Conservation (phyloP, 2,329 filamentous ascomycete genomes). For the Pseudogymnoascus sp. region DNA sequence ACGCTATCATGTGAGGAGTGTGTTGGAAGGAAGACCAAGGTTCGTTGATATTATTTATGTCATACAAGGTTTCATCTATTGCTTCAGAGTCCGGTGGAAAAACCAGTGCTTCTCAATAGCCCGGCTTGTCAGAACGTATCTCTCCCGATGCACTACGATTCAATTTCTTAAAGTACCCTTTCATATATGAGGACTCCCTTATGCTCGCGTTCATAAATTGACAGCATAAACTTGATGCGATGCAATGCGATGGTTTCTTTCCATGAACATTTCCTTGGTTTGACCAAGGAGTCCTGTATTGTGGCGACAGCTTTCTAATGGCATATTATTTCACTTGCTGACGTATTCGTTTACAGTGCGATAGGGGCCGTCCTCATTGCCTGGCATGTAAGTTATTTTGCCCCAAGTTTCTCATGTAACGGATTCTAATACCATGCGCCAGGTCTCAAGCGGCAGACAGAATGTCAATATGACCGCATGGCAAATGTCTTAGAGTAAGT, state of each 20-base stretch:
- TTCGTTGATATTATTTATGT: conserved; percentile 29
- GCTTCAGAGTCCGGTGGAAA: not conserved
- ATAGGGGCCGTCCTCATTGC: conserved; percentile 62
- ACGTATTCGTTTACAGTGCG: conserved; percentile 47
- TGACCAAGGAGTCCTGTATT: not conserved
- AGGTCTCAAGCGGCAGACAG: conserved; percentile 69
- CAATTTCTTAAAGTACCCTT: not conserved
- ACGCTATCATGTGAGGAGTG: conserved; percentile 73
- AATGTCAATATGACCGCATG: conserved; percentile 67
- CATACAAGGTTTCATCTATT: not conserved
- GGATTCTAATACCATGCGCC: conserved; percentile 24
- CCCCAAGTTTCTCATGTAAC: conserved; percentile 10
- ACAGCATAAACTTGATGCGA: no score
- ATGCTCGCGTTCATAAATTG: not conserved
- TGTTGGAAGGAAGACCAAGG: conserved; percentile 76
- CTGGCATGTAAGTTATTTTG: conserved; percentile 47
- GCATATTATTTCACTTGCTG: not conserved
- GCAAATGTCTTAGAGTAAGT: conserved; percentile 69
- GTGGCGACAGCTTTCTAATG: not conserved
- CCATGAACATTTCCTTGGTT: not conserved
- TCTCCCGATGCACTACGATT: not conserved
- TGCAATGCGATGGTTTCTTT: not conserved
- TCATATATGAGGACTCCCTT: not conserved
- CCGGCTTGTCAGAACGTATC: not conserved
- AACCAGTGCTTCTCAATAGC: not conserved